Base-by-base conservation (phyloP, 495 filamentous ascomycete genomes). In the Aspergillus avenaceus region DNA sequence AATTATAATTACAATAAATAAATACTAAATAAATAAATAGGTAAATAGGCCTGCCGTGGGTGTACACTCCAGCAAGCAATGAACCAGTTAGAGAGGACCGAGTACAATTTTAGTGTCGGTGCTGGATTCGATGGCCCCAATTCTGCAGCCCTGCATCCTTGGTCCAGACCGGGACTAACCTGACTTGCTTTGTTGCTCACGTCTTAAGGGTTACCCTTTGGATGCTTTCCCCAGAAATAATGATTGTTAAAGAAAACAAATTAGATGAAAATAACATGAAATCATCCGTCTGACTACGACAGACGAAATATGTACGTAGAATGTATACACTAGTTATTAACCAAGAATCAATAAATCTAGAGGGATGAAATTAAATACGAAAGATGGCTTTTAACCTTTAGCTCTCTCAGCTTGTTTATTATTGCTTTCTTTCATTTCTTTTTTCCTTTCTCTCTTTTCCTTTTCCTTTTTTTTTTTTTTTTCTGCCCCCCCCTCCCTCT, bases 71-170 rank as follows among this genome's bases (percentile, higher is more conserved):
- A n/a, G n/a, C n/a, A n/a, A n/a, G n/a, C n/a, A n/a, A n/a, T 28
- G 26, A 5, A 7, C n/a, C 2, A 34, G 31, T 34, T 16, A 12
- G 26, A 28, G 26, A 28, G 8, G 4, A 2, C 2, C 1, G 4
- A 34, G 31, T 16, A 5, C n/a, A 34, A n/a, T n/a, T n/a, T 34
- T 21, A 38, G 34, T 18, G 14, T 9, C 34, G 14, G 16, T 16
- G 7, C 7, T 38, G 34, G 34, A 8, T 21, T 36, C 32, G 32
- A 36, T 14, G 44, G 32, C 27, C 18, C 46, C 38, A 45, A 54
- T 48, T 54, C 51, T 54, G 51, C 51, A 50, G 47, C 53, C 53
- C 47, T 55, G 48, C 46, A 55, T 44, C 46, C 40, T 47, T 52
- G 51, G 56, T 50, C 56, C 56, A 59, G 56, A 55, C 49, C 51